Evolutionary conservation across 345 rosid species (phyloP).

Genomic region (Eucalyptus grandis): DNA sequence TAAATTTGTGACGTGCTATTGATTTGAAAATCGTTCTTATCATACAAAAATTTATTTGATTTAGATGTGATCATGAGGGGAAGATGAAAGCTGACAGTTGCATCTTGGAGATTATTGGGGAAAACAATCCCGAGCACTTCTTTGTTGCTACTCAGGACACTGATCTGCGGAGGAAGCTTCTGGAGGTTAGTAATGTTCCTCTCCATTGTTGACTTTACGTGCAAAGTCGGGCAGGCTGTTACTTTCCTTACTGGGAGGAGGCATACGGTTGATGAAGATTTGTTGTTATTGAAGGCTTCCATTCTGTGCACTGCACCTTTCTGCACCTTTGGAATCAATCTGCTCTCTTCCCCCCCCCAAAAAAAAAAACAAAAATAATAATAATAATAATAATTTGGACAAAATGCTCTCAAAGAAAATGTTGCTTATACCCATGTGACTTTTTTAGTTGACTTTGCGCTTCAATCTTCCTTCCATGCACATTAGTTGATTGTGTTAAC

Average conservation of each 20-base stretch:
- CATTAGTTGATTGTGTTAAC: neutral
- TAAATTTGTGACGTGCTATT: neutral
- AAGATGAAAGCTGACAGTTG: slow-evolving; percentile 58
- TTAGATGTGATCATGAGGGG: slow-evolving; percentile 77
- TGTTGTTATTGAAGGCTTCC: neutral
- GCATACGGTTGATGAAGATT: neutral
- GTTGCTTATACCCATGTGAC: neutral
- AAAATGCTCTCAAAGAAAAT: neutral
- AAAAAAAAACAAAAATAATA: no score
- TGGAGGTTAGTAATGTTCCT: slow-evolving; percentile 26
- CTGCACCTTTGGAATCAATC: neutral
- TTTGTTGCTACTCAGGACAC: slow-evolving; percentile 82
- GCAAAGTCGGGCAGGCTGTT: neutral
- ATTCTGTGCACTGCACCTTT: neutral
- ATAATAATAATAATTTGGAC: no score
- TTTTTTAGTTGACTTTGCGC: neutral
- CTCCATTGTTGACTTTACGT: neutral
- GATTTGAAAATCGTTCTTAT: no score
- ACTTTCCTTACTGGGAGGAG: neutral
- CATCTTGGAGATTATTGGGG: slow-evolving; percentile 51
- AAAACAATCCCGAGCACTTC: slow-evolving; percentile 59
- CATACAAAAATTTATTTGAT: neutral
- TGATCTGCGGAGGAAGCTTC: slow-evolving; percentile 54
- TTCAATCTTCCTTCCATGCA: neutral
- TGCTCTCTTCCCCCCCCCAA: neutral